Percentiles rank a stretch among this genome's conserved stretches.
These are phyloP conservation scores for Zoysia pacifica DNA, from an alignment of 176 grass and related monocot genomes.

Conservation along the genomic window DNA sequence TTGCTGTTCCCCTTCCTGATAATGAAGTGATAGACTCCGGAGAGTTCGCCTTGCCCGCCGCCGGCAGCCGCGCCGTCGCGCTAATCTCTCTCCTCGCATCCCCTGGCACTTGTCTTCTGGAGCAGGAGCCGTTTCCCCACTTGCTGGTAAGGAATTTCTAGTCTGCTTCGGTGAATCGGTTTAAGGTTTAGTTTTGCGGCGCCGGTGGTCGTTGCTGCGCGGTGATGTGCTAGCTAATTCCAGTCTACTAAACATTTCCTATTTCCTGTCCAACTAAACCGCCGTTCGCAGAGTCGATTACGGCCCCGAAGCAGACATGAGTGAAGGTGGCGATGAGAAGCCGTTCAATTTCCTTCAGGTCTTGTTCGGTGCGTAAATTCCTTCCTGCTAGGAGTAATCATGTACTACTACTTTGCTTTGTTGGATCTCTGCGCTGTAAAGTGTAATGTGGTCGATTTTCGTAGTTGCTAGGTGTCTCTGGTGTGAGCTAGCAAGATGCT, in stretches of 20 bases:
- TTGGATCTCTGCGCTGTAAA: neutral
- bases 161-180: neutral
- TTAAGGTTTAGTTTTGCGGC: neutral
- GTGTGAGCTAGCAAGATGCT: neutral
- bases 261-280: neutral
- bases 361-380: conserved; percentile 39
- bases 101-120: neutral
- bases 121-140: neutral
- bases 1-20: neutral
- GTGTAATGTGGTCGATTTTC: no score
- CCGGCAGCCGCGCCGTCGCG: neutral
- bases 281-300: neutral
- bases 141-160: neutral
- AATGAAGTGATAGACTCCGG: neutral
- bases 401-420: no score
- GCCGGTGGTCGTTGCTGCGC: neutral
- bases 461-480: neutral
- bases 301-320: conserved; percentile 28
- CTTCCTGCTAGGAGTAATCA: neutral
- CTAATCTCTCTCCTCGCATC: neutral
- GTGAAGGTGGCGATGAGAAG: conserved; percentile 34
- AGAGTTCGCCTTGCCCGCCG: neutral
- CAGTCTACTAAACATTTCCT: neutral
- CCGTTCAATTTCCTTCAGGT: conserved; percentile 57
- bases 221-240: neutral